phyloP scores from a whole-genome alignment of 2,329 filamentous ascomycete species.

The Plenodomus lindquistii region DNA sequence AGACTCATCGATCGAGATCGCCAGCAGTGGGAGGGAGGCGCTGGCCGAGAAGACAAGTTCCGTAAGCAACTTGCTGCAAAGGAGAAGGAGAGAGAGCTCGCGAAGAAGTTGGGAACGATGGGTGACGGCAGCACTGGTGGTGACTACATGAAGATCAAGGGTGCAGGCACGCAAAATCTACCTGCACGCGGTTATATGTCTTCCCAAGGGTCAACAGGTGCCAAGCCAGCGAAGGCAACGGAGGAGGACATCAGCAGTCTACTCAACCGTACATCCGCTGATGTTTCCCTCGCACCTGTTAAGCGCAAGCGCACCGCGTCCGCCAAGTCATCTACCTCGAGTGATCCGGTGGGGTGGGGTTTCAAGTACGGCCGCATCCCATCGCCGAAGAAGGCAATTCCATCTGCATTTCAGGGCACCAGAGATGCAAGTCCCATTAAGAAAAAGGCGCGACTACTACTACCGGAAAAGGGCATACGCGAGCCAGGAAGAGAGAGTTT shows the following conservation, averaged over 20 bases:
- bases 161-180: slow-evolving; percentile 20
- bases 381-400: slow-evolving; percentile 36
- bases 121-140: slow-evolving; percentile 66
- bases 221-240: slow-evolving; percentile 20
- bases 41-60: slow-evolving; percentile 67
- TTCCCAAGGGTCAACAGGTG: slow-evolving; percentile 16
- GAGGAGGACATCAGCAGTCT: slow-evolving; percentile 46
- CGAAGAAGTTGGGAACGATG: slow-evolving; percentile 66
- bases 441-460: slow-evolving; percentile 53
- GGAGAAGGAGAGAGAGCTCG: slow-evolving; percentile 74
- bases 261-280: slow-evolving; percentile 48
- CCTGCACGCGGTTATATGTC: slow-evolving; percentile 21
- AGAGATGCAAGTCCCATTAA: slow-evolving; percentile 46
- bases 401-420: slow-evolving; percentile 31
- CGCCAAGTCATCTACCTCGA: slow-evolving; percentile 34
- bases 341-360: slow-evolving; percentile 53
- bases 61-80: slow-evolving; percentile 66
- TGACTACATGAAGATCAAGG: slow-evolving; percentile 66
- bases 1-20: slow-evolving; percentile 66
- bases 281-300: slow-evolving; percentile 48
- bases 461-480: slow-evolving; percentile 54
- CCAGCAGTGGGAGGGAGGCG: slow-evolving; percentile 50
- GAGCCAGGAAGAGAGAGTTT: slow-evolving; percentile 54
- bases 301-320: slow-evolving; percentile 48
- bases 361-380: slow-evolving; percentile 46